phyloP scores from a whole-genome alignment of 441 rosid species.

The Pelargonium citronellum region DNA sequence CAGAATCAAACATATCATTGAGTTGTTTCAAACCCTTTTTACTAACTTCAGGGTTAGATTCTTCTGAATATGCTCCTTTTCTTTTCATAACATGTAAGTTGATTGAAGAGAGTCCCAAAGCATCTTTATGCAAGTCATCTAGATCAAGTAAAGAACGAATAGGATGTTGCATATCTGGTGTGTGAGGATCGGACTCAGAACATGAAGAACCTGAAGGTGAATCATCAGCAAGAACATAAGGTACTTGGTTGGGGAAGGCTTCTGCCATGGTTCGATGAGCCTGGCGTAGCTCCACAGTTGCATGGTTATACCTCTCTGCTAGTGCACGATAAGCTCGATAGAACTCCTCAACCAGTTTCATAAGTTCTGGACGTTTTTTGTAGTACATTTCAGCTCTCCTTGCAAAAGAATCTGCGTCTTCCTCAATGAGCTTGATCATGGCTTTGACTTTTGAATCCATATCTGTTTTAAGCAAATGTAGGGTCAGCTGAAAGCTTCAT shows the following conservation, averaged over 20 bases:
- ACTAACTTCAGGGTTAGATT: constrained; percentile 30
- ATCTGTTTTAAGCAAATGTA: constrained; percentile 34
- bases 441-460: constrained; percentile 73
- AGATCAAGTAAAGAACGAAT: constrained; percentile 33
- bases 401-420: constrained; percentile 82
- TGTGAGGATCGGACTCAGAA: constrained; percentile 31
- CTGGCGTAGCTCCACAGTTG: constrained; percentile 62
- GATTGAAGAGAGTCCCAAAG: constrained; percentile 23
- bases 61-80: constrained; percentile 33
- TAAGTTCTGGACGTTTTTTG: constrained; percentile 78
- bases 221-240: constrained; percentile 41
- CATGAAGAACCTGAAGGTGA: constrained; percentile 35
- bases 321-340: constrained; percentile 77
- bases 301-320: constrained; percentile 74
- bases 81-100: constrained; percentile 22
- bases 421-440: constrained; percentile 76
- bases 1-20: constrained; percentile 28
- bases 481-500: constrained; percentile 13
- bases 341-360: constrained; percentile 70
- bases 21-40: constrained; percentile 48
- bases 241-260: constrained; percentile 61
- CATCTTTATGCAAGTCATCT: constrained; percentile 31
- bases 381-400: constrained; percentile 80
- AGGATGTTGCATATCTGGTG: constrained; percentile 45
- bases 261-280: constrained; percentile 66